Conservation (phyloP, 768 basidiomycete genomes). For the Lepiota subincarnata region DNA sequence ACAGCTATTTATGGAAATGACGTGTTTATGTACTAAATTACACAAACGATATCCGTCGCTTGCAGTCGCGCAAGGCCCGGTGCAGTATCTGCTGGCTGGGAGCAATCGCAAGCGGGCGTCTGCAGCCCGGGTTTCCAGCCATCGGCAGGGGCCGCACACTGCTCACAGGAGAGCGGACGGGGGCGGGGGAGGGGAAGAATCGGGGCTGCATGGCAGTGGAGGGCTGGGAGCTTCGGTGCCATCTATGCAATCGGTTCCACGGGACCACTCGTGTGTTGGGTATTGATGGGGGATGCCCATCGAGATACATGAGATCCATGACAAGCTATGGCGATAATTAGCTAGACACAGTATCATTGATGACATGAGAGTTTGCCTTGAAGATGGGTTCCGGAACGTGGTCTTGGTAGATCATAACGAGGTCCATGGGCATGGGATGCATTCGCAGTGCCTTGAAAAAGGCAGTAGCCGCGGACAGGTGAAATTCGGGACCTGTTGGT, state of each 20-base stretch:
- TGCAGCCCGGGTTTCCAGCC: background rate
- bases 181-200: no score
- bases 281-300: constrained; percentile 32
- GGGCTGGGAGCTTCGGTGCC: no score
- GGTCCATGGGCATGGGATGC: constrained; percentile 90
- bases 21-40: no score
- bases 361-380: constrained; percentile 45
- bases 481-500: constrained; percentile 63
- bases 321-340: constrained; percentile 29
- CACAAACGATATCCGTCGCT: background rate
- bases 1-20: background rate
- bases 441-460: constrained; percentile 93
- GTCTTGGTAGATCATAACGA: constrained; percentile 84
- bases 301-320: constrained; percentile 81
- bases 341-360: background rate
- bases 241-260: background rate
- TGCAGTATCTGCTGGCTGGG: background rate
- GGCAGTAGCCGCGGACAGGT: constrained; percentile 78
- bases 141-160: background rate
- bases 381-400: constrained; percentile 69
- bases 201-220: no score
- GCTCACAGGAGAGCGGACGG: no score
- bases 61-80: background rate
- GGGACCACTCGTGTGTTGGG: background rate
- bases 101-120: background rate